phyloP scores from a whole-genome alignment of 768 basidiomycete genomes.

The Strobilomyces dryophilus region DNA sequence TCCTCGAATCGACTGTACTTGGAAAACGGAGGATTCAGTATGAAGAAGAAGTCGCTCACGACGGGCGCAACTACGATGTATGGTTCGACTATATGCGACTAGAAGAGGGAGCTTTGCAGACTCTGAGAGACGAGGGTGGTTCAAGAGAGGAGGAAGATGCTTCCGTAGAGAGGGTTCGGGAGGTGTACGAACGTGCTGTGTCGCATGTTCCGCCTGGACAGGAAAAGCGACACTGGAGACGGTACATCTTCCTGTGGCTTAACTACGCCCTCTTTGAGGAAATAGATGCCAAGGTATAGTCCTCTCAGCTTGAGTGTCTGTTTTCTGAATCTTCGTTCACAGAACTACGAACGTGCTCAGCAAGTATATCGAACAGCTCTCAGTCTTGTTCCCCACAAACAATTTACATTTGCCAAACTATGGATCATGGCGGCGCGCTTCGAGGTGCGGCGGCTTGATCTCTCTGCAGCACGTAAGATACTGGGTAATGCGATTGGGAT shows the following conservation, averaged over 20 bases:
- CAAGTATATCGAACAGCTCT: conserved; percentile 92
- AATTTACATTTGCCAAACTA: conserved; percentile 96
- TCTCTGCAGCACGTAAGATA: conserved; percentile 82
- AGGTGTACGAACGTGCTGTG: conserved; percentile 94
- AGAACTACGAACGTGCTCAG: conserved; percentile 83
- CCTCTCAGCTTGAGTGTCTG: background rate
- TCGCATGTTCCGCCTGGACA: conserved; percentile 91
- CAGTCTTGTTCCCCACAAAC: conserved; percentile 88
- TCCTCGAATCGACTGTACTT: conserved; percentile 89
- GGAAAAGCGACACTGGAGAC: conserved; percentile 89
- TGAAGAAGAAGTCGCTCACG: conserved; percentile 90
- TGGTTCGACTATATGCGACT: conserved; percentile 97
- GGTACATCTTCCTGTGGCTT: conserved; percentile 91
- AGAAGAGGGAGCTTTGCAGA: conserved; percentile 82
- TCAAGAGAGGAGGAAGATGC: conserved; percentile 66
- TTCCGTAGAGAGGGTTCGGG: conserved; percentile 67
- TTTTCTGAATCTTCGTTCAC: background rate
- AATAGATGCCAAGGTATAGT: conserved; percentile 78
- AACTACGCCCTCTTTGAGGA: conserved; percentile 98
- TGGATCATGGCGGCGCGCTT: conserved; percentile 94
- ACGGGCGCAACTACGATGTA: conserved; percentile 92
- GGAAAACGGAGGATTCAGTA: conserved; percentile 99
- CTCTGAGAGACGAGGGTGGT: conserved; percentile 71
- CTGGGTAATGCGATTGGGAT: conserved; percentile 90
- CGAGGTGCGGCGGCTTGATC: conserved; percentile 79